These are phyloP conservation scores for Ophiostoma tasmaniense DNA, from an alignment of 2,329 filamentous ascomycete genomes.

Conservation along the genomic window DNA sequence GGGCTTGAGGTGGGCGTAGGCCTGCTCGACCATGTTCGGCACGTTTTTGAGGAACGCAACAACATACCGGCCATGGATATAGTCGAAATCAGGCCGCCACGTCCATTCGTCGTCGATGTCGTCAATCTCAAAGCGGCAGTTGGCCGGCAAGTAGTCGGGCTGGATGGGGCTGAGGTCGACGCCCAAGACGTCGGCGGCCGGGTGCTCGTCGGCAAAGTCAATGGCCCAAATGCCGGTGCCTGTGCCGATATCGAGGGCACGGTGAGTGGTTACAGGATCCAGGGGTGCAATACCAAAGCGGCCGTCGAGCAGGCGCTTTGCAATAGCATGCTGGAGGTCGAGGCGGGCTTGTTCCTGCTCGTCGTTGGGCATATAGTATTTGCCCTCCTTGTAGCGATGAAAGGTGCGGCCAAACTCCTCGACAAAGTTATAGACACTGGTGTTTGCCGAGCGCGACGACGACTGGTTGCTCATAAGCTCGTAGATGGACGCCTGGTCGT, in stretches of 20 bases:
- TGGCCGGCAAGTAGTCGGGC: constrained; percentile 41
- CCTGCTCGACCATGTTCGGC: constrained; percentile 37
- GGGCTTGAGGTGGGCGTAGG: constrained; percentile 34
- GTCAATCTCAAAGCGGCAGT: constrained; percentile 47
- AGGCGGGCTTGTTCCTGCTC: constrained; percentile 17
- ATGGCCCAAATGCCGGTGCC: constrained; percentile 21
- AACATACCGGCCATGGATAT: constrained; percentile 45
- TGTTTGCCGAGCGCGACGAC: constrained; percentile 13
- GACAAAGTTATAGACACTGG: constrained; percentile 15
- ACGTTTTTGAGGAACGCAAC: constrained; percentile 43
- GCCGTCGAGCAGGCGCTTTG: constrained; percentile 10
- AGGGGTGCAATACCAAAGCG: constrained; percentile 12
- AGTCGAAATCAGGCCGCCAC: constrained; percentile 42
- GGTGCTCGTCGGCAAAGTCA: constrained; percentile 21
- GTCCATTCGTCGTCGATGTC: constrained; percentile 48
- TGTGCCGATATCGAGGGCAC: constrained; percentile 18
- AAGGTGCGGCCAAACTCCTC: constrained; percentile 18
- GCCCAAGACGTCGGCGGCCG: constrained; percentile 33
- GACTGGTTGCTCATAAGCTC: constrained; percentile 13
- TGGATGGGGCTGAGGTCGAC: constrained; percentile 43
- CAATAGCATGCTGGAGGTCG: constrained; percentile 17
- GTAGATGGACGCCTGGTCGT: constrained; percentile 14
- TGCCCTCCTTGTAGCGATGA: constrained; percentile 18
- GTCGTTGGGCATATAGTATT: constrained; percentile 18
- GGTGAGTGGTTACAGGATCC: not conserved